Evolutionary conservation across 768 basidiomycete species (phyloP), one percentile per base, ranked within the genome.

Genomic region (Thelephora aurantiotincta): DNA sequence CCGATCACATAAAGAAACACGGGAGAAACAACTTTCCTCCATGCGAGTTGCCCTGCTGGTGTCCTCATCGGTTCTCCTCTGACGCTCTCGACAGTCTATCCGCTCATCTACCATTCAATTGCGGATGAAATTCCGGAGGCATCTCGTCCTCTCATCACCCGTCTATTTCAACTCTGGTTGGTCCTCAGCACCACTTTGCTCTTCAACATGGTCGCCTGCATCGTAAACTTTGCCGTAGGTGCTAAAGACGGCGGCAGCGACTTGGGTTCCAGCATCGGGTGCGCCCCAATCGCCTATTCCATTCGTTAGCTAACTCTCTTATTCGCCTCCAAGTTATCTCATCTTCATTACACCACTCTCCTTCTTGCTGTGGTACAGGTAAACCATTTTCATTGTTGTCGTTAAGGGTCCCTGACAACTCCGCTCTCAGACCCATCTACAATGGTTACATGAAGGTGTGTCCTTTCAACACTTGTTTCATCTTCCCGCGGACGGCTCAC

Each of bases 351-450:
- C 79, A 11, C 64, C 75, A 34, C 62, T 79, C 33, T 91, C 88
- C 12, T 98, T 99, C 69, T 70, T 97, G 51, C 71, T 92, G 52
- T 97, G 94, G 94, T 99, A 94, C 63, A 78, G 91, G 87, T 85
- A 53, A 58, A 83, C 60, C 19, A 33, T 35, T 33, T 30, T 35
- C 33, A 20, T n/a, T 43, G 26, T 51, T 44, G 45, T 36, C 46
- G 33, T 42, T 43, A 45, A 45, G 46, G 45, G 47, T 51, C 45
- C 46, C 54, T 48, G 51, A 51, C 47, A 33, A 45, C 34, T 48
- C 46, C 48, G 50, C 23, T 47, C 45, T 33, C 58, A 90, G 90
- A 58, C 93, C 94, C 13, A 87, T 93, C 60, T 98, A 98, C 70
- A 93, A 96, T 57, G 93, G 88, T 47, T 94, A 90, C 69, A 89